Base-by-base conservation (phyloP, 2,329 filamentous ascomycete genomes). In the Microcyclosporella mali region DNA sequence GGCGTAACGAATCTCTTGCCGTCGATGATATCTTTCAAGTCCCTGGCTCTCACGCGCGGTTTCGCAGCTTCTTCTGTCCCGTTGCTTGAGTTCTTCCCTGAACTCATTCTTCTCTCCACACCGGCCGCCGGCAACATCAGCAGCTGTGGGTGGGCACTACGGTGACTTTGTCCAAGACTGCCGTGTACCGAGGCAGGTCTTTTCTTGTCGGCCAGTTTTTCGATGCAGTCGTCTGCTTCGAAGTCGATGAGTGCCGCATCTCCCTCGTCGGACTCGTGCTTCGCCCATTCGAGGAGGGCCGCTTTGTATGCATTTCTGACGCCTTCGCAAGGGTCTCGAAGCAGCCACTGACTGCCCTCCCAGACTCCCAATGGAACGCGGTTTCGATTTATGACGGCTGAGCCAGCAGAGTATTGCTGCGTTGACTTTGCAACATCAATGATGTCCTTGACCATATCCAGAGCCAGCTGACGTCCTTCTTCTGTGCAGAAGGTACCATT, bases 281-380 rank as follows among this genome's bases (percentile, higher is more conserved):
- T 45, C 40, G 95, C 72, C 88, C 90, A 98, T 1, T 85, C 85
- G 31, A 86, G 65, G 12, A 97, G 66, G 3, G 88, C 85, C 63
- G 94, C 87, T 6, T 82, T 79, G 55, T 97, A 98, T 0, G 88
- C 86, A 60, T 83, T 83, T 41, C 89, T 80, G 27, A 97, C 88
- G 25, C 79, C 74, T 25, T 79, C 79, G 56, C 89, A 83, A 1
- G 79, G 74, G 57, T 95, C 90, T 29, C 85, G 81, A 15, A 97
- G 70, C 33, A 97, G 77, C 86, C 88, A 95, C 49, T 95, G 88
- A 0, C 89, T 95, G n/a, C 87, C 88, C 64, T 97, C 89, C 92
- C 92, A 98, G 0, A 89, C 84, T 41, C 85, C 78, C 7, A 94
- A 74, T 0, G 85, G 82, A 1, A 92, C 76, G 21, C 78, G 78